phyloP scores from a whole-genome alignment of 129 eudicot species.

The Arctium minus region DNA sequence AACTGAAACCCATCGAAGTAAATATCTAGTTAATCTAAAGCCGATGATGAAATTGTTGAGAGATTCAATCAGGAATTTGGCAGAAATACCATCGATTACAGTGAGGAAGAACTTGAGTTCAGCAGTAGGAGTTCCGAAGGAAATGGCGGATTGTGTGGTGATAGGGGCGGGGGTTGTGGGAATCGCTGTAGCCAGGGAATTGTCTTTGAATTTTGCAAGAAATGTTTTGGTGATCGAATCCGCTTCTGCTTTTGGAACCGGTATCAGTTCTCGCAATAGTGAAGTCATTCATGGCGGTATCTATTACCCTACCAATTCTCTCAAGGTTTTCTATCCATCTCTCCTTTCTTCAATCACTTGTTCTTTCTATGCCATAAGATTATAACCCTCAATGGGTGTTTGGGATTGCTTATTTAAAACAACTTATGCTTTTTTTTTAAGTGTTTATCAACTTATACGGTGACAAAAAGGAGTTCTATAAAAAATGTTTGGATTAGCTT shows the following conservation, averaged over 20 bases:
- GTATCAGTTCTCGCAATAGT: constrained; percentile 80
- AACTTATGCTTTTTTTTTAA: too few species aligned
- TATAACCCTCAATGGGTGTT: too few species aligned
- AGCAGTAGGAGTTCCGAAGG: constrained; percentile 23
- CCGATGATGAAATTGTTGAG: constrained; percentile 8
- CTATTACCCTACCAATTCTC: constrained; percentile 70
- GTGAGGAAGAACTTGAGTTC: constrained; percentile 1
- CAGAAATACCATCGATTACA: neutral
- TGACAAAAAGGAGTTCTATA: too few species aligned
- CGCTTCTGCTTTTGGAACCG: constrained; percentile 69
- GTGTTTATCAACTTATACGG: too few species aligned
- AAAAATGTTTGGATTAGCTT: too few species aligned
- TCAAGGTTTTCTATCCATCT: constrained; percentile 46
- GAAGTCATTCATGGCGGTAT: constrained; percentile 93
- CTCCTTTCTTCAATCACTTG: neutral
- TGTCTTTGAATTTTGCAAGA: constrained; percentile 42
- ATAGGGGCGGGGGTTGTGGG: constrained; percentile 96
- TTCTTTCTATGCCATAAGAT: too few species aligned
- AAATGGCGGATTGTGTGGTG: constrained; percentile 75
- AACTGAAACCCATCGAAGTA: neutral
- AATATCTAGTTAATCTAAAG: neutral
- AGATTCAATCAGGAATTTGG: neutral
- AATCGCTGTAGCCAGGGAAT: constrained; percentile 69
- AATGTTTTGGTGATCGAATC: constrained; percentile 81
- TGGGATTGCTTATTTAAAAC: too few species aligned